Base-by-base conservation (phyloP, 148 eudicot genomes). In the Vaccinium darrowii region DNA sequence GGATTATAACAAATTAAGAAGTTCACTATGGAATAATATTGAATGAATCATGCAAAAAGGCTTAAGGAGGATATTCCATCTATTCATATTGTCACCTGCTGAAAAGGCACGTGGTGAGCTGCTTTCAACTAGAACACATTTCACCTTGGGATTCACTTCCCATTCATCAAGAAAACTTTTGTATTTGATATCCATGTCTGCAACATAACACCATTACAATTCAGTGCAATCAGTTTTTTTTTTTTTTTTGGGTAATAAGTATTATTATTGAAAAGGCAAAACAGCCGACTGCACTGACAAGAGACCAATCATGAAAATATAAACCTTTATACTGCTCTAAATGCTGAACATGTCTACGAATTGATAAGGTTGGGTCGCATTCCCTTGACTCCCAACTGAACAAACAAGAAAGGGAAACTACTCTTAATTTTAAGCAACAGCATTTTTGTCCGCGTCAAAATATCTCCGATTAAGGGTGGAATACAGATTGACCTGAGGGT, bases 21-120 rank as follows among this genome's bases (percentile, higher is more conserved):
- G 53, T 73, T 53, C 51, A 15, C 36, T 33, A 62, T 81, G n/a
- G 72, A 79, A 81, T 9, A 85, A 8, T 57, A 80, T 76, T 73
- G 69, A 80, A 87, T 84, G 71, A 72, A 36, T 79, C 30, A 33
- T 33, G 0, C 36, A 81, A 82, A 67, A 15, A n/a, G 30, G 27
- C 30, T 43, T 11, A 39, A 80, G 52, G 52, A 25, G 15, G 79
- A 52, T 7, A 50, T 67, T n/a, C 51, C 30, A 79, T 16, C 13
- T 80, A 67, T 82, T 23, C 58, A 62, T 80, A 23, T 15, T 30
- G 53, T 84, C 87, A 96, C 99, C 99, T 89, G 99, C 98, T 87
- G 94, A 96, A 76, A 96, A 96, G 81, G 99, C 95, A 77, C 99
- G 98, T 43, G 98, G 82, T 49, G 98, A 92, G 85, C 99, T 92